Base-by-base conservation (phyloP, 371 early-diverging fungal genomes). In the Vairimorpha ceranae region DNA sequence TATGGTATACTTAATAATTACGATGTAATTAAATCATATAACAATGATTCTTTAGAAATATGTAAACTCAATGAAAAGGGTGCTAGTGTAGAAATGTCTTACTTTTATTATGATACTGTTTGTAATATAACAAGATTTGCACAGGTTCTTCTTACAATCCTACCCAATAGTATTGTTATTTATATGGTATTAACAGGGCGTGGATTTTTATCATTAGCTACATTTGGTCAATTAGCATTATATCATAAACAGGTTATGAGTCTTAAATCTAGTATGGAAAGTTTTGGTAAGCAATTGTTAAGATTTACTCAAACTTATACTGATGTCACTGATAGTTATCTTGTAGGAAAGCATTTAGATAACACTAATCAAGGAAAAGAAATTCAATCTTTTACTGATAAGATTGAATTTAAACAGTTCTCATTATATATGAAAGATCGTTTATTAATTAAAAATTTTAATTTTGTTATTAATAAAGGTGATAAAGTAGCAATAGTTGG, bases 401-500 rank as follows among this genome's bases (percentile, higher is more conserved):
- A 64, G 1, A 64, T 64, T 25, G 2, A 64, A 43, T 64, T 64
- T 64, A 64, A 64, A 64, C 15, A 64, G 17, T 64, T 64, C 21
- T 15, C 38, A 17, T 41, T 64, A 43, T 23, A 14, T 35, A 27
- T 64, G 1, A 51, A 63, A 25, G 51, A 61, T 35, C 19, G 30
- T 29, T 51, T 60, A 35, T 8, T 70, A 27, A 14, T 60, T 33
- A 23, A 54, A 23, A 63, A 48, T 3, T 64, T 81, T 84, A 64
- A 41, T 32, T 43, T 64, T 2, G n/a, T 14, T 1, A 75, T 88
- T 21, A 80, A 82, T 6, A 76, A 77, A 54, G 87, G 87, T 1
- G 81, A 82, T 36, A 83, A 84, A 27, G 79, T 87, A 21, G 87
- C 86, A 10, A 70, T 87, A 3, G 75, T 83, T 63, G 88, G 88